These are phyloP conservation scores for Aspergillus baeticus DNA, from an alignment of 495 filamentous ascomycete genomes.

Conservation along the genomic window DNA sequence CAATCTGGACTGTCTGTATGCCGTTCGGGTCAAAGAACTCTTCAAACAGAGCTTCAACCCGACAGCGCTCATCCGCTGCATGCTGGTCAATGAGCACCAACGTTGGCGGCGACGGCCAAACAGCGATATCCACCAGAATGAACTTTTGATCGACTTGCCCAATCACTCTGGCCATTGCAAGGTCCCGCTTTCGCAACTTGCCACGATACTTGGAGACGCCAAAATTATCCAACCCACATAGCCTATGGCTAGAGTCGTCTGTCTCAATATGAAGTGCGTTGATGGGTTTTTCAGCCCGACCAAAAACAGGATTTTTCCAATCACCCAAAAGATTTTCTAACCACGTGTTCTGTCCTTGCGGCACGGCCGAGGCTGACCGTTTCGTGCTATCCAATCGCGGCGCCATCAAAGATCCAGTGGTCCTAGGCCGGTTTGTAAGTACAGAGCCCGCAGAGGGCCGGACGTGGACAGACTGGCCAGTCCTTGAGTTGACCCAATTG, in stretches of 20 bases:
- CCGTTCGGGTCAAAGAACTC: slow-evolving; percentile 33
- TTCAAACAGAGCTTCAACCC: slow-evolving; percentile 67
- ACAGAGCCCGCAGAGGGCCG: not conserved
- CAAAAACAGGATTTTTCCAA: slow-evolving; percentile 67
- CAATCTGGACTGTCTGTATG: slow-evolving; percentile 36
- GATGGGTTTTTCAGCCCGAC: slow-evolving; percentile 50
- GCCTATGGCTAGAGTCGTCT: not conserved
- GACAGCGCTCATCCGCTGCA: slow-evolving; percentile 86
- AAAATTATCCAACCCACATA: slow-evolving; percentile 16
- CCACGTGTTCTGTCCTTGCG: slow-evolving; percentile 27
- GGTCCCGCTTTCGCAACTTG: slow-evolving; percentile 64
- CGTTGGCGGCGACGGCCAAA: slow-evolving; percentile 17
- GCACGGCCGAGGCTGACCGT: slow-evolving; percentile 18
- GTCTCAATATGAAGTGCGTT: slow-evolving; percentile 5
- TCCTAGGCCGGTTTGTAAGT: slow-evolving; percentile 18
- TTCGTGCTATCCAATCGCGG: slow-evolving; percentile 1
- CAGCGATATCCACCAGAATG: slow-evolving; percentile 64
- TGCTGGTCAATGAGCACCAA: slow-evolving; percentile 91
- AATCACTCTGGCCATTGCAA: slow-evolving; percentile 65
- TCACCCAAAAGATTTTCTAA: slow-evolving; percentile 34
- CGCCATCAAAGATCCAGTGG: slow-evolving; percentile 19
- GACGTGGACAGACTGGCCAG: slow-evolving; percentile 50
- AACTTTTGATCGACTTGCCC: slow-evolving; percentile 89
- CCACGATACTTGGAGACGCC: slow-evolving; percentile 37
- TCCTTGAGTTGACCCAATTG: slow-evolving; percentile 59